Conservation (phyloP, 352 stramenopile species). For the Phytophthora pinifolia region DNA sequence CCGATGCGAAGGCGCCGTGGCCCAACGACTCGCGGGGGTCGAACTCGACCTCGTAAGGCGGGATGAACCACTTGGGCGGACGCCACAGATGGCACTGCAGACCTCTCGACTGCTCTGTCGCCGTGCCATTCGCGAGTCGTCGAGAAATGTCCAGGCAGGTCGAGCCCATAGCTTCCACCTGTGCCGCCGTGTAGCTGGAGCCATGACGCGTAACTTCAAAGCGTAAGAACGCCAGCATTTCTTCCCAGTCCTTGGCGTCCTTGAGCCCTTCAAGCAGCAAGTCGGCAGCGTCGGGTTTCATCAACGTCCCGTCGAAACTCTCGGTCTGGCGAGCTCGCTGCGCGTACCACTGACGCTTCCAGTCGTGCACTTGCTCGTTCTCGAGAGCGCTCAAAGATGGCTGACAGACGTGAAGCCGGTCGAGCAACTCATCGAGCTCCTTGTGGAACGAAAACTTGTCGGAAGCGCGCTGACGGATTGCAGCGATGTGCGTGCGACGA, state of each 20-base stretch:
- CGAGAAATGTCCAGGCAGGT: slow-evolving; percentile 22
- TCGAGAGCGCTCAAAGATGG: slow-evolving; percentile 1
- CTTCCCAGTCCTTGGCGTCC: slow-evolving; percentile 22
- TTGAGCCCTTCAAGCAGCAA: slow-evolving; percentile 26
- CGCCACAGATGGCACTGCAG: slow-evolving; percentile 16
- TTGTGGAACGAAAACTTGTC: slow-evolving; percentile 39
- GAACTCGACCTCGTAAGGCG: slow-evolving; percentile 37
- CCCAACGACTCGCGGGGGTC: slow-evolving; percentile 26
- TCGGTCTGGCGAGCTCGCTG: slow-evolving; percentile 16
- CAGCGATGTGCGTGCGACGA: slow-evolving; percentile 21
- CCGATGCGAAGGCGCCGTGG: slow-evolving; percentile 32
- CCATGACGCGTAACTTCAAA: slow-evolving; percentile 31
- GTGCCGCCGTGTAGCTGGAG: slow-evolving; percentile 23
- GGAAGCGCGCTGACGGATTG: slow-evolving; percentile 21
- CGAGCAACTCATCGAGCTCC: slow-evolving; percentile 27
- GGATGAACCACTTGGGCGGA: slow-evolving; percentile 39
- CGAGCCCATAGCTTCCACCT: slow-evolving; percentile 24
- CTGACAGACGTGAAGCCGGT: slow-evolving; percentile 8
- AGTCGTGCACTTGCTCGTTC: slow-evolving; percentile 20
- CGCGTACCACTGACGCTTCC: slow-evolving; percentile 33
- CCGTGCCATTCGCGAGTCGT: slow-evolving; percentile 11
- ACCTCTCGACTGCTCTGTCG: background rate
- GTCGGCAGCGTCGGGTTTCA: slow-evolving; percentile 13
- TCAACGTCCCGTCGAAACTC: slow-evolving; percentile 18
- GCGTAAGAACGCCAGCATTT: slow-evolving; percentile 29